Conservation (phyloP, 352 stramenopile species). For the Phytophthora lateralis region DNA sequence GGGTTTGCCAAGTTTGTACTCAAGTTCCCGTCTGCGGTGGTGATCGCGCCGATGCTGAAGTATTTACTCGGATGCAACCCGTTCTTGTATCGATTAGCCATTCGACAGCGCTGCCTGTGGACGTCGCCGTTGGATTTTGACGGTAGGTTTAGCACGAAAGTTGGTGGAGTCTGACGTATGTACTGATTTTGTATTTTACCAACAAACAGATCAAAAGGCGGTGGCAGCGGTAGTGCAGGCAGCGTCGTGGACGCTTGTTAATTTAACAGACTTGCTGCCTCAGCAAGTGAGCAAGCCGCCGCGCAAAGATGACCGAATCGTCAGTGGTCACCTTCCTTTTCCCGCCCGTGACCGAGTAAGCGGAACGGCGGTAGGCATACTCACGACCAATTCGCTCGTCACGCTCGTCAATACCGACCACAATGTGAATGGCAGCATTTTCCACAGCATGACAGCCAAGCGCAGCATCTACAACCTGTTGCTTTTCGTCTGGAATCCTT, state of each 20-base stretch:
- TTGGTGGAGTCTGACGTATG: not conserved
- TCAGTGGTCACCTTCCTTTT: constrained; percentile 42
- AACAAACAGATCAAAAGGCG: constrained; percentile 36
- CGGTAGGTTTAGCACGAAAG: constrained; percentile 13
- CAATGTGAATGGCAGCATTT: constrained; percentile 46
- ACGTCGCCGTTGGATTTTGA: constrained; percentile 41
- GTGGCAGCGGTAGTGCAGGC: constrained; percentile 36
- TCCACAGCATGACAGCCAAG: constrained; percentile 46
- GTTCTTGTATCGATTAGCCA: constrained; percentile 41
- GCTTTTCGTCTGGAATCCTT: constrained; percentile 47
- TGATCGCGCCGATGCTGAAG: constrained; percentile 46
- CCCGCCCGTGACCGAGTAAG: constrained; percentile 29
- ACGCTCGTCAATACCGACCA: constrained; percentile 47
- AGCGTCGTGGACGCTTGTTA: constrained; percentile 37
- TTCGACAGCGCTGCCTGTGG: constrained; percentile 44
- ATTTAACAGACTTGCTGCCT: constrained; percentile 26
- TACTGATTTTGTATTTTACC: not conserved
- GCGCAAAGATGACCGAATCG: constrained; percentile 37
- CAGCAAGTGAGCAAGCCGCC: constrained; percentile 32
- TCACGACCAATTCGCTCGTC: constrained; percentile 42
- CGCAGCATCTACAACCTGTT: constrained; percentile 45
- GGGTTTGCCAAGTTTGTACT: constrained; percentile 41
- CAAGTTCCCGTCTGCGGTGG: constrained; percentile 39
- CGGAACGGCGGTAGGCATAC: constrained; percentile 35
- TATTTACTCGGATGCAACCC: constrained; percentile 52